These are phyloP conservation scores for Citrus glauca DNA, from an alignment of 345 rosid species.

Conservation along the genomic window DNA sequence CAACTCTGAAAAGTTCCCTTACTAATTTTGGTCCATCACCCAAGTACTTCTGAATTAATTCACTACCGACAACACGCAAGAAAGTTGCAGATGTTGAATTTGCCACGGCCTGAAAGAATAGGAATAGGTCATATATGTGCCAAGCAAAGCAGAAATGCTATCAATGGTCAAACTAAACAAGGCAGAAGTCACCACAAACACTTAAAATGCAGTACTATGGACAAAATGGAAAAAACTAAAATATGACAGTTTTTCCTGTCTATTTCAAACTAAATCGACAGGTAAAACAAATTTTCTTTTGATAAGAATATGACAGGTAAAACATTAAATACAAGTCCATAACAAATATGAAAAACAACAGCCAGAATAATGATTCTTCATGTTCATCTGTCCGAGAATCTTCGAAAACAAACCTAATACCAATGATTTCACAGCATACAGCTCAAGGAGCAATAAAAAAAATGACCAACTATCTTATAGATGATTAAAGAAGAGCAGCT, in stretches of 20 bases:
- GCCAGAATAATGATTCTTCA: not conserved
- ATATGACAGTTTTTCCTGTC: not conserved
- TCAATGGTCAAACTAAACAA: not conserved
- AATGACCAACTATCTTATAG: not conserved
- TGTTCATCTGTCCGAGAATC: not conserved
- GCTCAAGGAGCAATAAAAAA: not conserved
- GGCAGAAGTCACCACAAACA: not conserved
- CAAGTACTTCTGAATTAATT: constrained; percentile 90
- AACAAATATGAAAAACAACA: not conserved
- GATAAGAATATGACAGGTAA: too few species aligned
- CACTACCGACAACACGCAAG: constrained; percentile 96
- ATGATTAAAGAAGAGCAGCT: not conserved
- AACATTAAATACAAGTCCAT: not conserved
- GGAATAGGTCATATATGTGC: not conserved
- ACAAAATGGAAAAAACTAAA: not conserved
- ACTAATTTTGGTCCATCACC: constrained; percentile 97
- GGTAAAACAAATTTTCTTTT: not conserved
- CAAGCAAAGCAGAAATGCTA: not conserved
- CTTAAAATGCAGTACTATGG: not conserved
- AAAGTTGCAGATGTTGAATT: constrained; percentile 97
- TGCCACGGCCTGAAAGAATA: constrained; percentile 74
- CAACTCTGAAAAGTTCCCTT: constrained; percentile 94
- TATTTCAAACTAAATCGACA: not conserved
- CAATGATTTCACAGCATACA: not conserved
- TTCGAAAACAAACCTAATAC: not conserved